A percentile compares a stretch with the other conserved stretches of the same genome.
phyloP scores from a whole-genome alignment of 2,329 filamentous ascomycete genomes.

The Aspergillus sp. region DNA sequence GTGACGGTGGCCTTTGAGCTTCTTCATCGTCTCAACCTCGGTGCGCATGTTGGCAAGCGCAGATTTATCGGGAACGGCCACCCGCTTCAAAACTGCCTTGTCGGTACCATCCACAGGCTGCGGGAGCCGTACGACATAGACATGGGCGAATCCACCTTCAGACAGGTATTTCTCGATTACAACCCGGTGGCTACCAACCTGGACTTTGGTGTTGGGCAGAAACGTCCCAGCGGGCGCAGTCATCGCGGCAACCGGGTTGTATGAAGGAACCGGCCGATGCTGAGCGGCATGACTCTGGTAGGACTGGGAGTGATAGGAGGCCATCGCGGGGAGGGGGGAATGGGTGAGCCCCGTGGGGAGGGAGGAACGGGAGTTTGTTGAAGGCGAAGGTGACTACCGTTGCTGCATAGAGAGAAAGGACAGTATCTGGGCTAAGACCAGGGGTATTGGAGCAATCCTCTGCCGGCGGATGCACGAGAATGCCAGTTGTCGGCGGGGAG shows the following conservation, averaged over 20 bases:
- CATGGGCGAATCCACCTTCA: conserved; percentile 96
- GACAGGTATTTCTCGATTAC: conserved; percentile 97
- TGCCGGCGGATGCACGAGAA: conserved; percentile 10
- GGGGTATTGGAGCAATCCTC: not conserved
- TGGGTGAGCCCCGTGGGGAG: conserved; percentile 27
- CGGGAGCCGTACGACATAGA: conserved; percentile 90
- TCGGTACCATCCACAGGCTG: conserved; percentile 75
- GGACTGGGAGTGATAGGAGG: conserved; percentile 31
- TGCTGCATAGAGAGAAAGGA: conserved; percentile 22
- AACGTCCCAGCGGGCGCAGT: conserved; percentile 76
- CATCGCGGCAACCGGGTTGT: conserved; percentile 37
- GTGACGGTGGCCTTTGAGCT: conserved; percentile 90
- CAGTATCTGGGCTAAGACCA: not conserved
- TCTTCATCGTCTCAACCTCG: conserved; percentile 99
- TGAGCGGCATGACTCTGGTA: conserved; percentile 30
- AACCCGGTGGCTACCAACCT: conserved; percentile 88
- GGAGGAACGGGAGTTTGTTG: conserved; percentile 11
- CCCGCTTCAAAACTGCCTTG: conserved; percentile 84
- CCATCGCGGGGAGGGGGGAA: conserved; percentile 29
- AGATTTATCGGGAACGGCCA: conserved; percentile 95
- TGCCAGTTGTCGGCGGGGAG: conserved; percentile 26
- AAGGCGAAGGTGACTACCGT: conserved; percentile 17
- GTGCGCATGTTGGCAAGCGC: conserved; percentile 93
- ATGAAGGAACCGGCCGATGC: conserved; percentile 31
- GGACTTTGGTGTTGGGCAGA: conserved; percentile 89